phyloP scores from a whole-genome alignment of 2,329 filamentous ascomycete species.

The Epichloe aotearoae region DNA sequence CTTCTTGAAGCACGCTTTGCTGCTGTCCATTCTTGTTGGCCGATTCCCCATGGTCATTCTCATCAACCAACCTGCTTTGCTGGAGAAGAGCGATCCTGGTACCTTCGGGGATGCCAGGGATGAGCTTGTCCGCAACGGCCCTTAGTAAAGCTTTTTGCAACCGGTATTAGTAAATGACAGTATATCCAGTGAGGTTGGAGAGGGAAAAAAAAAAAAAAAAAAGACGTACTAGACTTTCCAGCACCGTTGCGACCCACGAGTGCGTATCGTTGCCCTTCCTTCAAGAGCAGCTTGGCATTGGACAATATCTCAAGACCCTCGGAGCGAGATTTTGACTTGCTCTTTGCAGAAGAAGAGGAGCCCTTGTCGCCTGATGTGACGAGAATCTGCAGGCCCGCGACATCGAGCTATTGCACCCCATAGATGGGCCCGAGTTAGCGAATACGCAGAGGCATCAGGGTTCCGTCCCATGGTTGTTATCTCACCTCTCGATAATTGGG shows the following conservation, averaged over 20 bases:
- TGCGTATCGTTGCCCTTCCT: slow-evolving; percentile 63
- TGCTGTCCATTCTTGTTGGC: slow-evolving; percentile 1
- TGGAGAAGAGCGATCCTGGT: slow-evolving; percentile 56
- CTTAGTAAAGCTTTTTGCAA: slow-evolving; percentile 46
- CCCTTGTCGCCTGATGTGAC: slow-evolving; percentile 34
- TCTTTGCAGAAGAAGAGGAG: slow-evolving; percentile 30
- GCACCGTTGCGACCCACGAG: slow-evolving; percentile 70
- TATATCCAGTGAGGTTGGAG: background rate
- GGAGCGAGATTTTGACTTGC: slow-evolving; percentile 31
- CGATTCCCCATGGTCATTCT: slow-evolving; percentile 16
- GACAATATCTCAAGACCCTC: slow-evolving; percentile 53
- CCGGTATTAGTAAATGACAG: background rate
- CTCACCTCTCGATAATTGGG: slow-evolving; percentile 43
- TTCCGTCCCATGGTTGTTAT: background rate
- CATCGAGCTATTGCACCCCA: slow-evolving; percentile 39
- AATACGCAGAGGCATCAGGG: background rate
- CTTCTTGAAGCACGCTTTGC: slow-evolving; percentile 48
- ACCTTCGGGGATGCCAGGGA: slow-evolving; percentile 59
- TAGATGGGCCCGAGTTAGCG: background rate
- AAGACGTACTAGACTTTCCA: slow-evolving; percentile 59
- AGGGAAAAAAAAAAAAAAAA: too few relatives aligned
- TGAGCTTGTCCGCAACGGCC: slow-evolving; percentile 64
- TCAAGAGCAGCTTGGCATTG: slow-evolving; percentile 57
- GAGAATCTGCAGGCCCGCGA: slow-evolving; percentile 60
- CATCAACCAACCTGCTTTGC: slow-evolving; percentile 37